A percentile compares a stretch with the other conserved stretches of the same genome.
These are phyloP conservation scores for Hypoxylon cercidicola DNA, from an alignment of 495 filamentous ascomycete species.

Conservation along the genomic window DNA sequence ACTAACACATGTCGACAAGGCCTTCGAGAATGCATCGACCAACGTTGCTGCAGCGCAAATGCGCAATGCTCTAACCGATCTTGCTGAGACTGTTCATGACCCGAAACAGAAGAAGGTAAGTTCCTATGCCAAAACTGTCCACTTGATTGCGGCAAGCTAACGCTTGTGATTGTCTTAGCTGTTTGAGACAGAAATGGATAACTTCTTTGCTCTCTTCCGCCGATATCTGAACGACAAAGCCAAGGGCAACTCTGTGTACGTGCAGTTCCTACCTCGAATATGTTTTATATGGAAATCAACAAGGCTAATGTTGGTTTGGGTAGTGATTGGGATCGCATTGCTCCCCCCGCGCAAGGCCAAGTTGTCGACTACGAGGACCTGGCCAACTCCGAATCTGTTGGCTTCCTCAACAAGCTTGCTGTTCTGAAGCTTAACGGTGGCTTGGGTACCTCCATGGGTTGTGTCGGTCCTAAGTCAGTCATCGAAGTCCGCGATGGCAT, in stretches of 20 bases:
- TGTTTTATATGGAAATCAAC: background rate
- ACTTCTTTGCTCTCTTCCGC: constrained; percentile 98
- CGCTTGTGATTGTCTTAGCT: constrained; percentile 51
- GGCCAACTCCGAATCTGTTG: constrained; percentile 84
- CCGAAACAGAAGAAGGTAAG: constrained; percentile 81
- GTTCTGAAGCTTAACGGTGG: constrained; percentile 99
- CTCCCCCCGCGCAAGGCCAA: constrained; percentile 87
- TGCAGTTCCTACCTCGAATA: constrained; percentile 10
- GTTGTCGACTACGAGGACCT: constrained; percentile 93
- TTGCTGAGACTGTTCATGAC: constrained; percentile 89
- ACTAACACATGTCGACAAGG: constrained; percentile 62
- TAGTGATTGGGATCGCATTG: constrained; percentile 94
- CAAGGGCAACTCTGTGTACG: constrained; percentile 88
- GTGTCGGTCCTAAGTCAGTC: constrained; percentile 98
- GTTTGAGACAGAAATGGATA: constrained; percentile 99
- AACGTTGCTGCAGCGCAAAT: constrained; percentile 98
- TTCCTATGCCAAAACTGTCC: background rate
- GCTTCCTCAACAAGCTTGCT: constrained; percentile 95
- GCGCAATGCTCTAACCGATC: constrained; percentile 94
- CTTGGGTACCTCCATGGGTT: constrained; percentile 99
- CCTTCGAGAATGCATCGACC: constrained; percentile 99
- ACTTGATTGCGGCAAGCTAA: constrained; percentile 23
- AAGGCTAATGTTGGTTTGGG: constrained; percentile 37
- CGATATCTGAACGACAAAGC: constrained; percentile 98
- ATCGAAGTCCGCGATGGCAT: constrained; percentile 99